These are phyloP conservation scores for Cercophora newfieldiana DNA, from an alignment of 495 filamentous ascomycete genomes.

Conservation along the genomic window DNA sequence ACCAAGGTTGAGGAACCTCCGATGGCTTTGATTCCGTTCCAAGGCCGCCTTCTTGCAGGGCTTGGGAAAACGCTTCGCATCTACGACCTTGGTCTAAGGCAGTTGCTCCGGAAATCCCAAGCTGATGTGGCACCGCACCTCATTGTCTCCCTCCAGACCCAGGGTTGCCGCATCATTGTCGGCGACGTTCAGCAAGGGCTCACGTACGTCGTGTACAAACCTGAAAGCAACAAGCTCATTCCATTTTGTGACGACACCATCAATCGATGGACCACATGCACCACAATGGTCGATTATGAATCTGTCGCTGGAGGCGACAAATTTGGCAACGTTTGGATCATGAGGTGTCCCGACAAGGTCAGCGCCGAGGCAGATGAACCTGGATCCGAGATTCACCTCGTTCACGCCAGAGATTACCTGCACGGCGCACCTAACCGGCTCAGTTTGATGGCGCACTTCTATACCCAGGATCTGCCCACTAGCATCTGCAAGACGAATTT, in stretches of 20 bases:
- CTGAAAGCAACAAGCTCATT: slow-evolving; percentile 84
- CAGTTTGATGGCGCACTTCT: slow-evolving; percentile 83
- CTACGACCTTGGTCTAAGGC: slow-evolving; percentile 87
- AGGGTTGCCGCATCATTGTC: slow-evolving; percentile 87
- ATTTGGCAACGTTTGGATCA: slow-evolving; percentile 93
- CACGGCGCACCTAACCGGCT: slow-evolving; percentile 84
- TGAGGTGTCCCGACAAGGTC: slow-evolving; percentile 82
- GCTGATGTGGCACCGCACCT: slow-evolving; percentile 75
- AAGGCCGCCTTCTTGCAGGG: slow-evolving; percentile 84
- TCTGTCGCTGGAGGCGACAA: slow-evolving; percentile 94
- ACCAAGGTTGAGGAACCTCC: slow-evolving; percentile 88
- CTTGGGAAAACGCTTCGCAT: slow-evolving; percentile 79
- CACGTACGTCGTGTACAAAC: slow-evolving; percentile 91
- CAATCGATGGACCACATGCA: slow-evolving; percentile 82
- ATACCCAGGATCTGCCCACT: slow-evolving; percentile 87
- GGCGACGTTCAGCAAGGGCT: slow-evolving; percentile 90
- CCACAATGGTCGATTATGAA: slow-evolving; percentile 96
- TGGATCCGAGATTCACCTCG: slow-evolving; percentile 81
- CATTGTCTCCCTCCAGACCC: slow-evolving; percentile 84
- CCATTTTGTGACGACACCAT: slow-evolving; percentile 89
- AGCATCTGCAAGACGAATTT: slow-evolving; percentile 85
- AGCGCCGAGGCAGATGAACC: slow-evolving; percentile 92
- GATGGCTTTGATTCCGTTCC: slow-evolving; percentile 84
- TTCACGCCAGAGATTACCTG: slow-evolving; percentile 84
- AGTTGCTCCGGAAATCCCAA: slow-evolving; percentile 89